These are phyloP conservation scores for Flaveria floridana DNA, from an alignment of 140 eudicot species.

Conservation along the genomic window DNA sequence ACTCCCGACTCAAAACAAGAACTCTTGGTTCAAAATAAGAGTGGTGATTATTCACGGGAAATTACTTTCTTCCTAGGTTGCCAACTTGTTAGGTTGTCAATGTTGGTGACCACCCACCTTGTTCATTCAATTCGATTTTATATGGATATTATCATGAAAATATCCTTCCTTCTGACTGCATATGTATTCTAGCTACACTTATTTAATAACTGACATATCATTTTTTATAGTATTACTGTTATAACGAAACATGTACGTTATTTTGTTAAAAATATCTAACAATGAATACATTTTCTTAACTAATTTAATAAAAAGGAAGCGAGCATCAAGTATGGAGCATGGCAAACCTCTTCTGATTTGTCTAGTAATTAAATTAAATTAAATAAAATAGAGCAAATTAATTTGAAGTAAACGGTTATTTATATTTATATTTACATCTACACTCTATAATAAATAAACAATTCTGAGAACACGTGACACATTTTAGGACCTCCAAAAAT, in stretches of 20 bases:
- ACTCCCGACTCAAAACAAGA: no score
- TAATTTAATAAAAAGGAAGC: background rate
- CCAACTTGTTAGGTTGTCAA: conserved; percentile 25
- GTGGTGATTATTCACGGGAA: conserved; percentile 12
- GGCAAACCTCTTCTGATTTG: background rate
- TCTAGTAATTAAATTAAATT: background rate
- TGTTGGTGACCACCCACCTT: conserved; percentile 24
- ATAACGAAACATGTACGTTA: background rate
- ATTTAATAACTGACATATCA: no score
- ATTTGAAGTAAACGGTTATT: background rate
- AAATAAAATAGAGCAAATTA: background rate
- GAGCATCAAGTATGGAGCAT: background rate
- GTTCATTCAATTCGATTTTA: background rate
- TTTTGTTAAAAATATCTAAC: background rate
- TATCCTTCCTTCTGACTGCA: conserved; percentile 3
- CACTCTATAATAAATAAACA: no score
- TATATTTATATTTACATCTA: no score
- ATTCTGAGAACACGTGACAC: no score
- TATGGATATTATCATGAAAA: background rate
- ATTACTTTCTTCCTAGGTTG: conserved; percentile 17
- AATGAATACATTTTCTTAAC: background rate
- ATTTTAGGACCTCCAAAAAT: no score
- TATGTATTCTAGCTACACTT: background rate
- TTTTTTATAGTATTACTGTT: background rate
- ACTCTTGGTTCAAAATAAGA: conserved; percentile 1